Conservation (phyloP, 2,329 filamentous ascomycete genomes). For the Davidsoniella virescens region DNA sequence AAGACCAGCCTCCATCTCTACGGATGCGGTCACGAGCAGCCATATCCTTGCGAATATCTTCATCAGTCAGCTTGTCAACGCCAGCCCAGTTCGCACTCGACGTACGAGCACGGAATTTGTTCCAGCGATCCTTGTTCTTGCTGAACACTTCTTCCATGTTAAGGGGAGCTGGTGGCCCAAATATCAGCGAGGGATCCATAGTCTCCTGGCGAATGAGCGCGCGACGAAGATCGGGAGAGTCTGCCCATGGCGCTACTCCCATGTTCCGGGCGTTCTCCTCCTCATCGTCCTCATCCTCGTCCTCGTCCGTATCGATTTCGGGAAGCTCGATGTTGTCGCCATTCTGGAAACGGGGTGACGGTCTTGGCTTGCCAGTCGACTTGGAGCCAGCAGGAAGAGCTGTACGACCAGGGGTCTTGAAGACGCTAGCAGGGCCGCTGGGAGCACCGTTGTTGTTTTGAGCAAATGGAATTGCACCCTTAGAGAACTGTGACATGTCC, state of each 20-base stretch:
- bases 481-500: constrained; percentile 77
- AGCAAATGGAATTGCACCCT: constrained; percentile 79
- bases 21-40: constrained; percentile 65
- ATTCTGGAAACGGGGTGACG: constrained; percentile 73
- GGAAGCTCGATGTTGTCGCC: constrained; percentile 84
- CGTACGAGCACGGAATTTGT: constrained; percentile 78
- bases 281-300: constrained; percentile 57
- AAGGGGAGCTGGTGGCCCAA: constrained; percentile 73
- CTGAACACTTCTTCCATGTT: constrained; percentile 95
- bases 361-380: constrained; percentile 44
- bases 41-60: constrained; percentile 68
- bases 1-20: constrained; percentile 74
- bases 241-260: constrained; percentile 51
- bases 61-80: constrained; percentile 66
- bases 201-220: constrained; percentile 69
- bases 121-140: constrained; percentile 69
- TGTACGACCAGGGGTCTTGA: constrained; percentile 53
- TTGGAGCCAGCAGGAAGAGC: constrained; percentile 28
- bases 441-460: constrained; percentile 35
- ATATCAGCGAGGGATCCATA: constrained; percentile 70
- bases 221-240: constrained; percentile 64
- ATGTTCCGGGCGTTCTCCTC: constrained; percentile 19
- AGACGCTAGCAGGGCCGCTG: constrained; percentile 25
- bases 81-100: constrained; percentile 91
- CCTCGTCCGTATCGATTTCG: constrained; percentile 88